Evolutionary conservation across 1,139 yeast species (phyloP).

Genomic region (Suhomyces taliae): DNA sequence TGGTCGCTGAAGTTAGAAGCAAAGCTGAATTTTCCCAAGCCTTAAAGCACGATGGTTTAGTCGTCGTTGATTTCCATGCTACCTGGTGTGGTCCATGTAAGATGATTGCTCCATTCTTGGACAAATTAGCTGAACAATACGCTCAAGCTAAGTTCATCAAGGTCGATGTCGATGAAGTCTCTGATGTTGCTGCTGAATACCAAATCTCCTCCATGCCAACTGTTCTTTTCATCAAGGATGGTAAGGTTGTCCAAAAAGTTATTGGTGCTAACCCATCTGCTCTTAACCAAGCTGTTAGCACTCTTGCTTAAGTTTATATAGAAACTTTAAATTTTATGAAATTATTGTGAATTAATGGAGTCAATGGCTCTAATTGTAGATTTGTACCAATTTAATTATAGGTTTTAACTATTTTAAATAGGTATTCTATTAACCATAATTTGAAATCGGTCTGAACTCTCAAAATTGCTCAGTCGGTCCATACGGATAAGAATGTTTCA

Average conservation of each 20-base stretch:
- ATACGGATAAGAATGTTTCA: too few species aligned
- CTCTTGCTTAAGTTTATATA: constrained; percentile 41
- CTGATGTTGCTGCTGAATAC: constrained; percentile 71
- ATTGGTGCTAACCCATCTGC: constrained; percentile 88
- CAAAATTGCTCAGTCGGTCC: too few species aligned
- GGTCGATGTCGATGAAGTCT: constrained; percentile 80
- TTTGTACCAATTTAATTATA: too few species aligned
- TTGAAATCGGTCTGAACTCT: too few species aligned
- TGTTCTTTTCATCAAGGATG: constrained; percentile 72
- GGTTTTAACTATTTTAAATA: too few species aligned
- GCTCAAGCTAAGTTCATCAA: constrained; percentile 68
- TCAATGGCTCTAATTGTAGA: too few species aligned
- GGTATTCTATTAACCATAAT: too few species aligned
- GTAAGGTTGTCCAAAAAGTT: constrained; percentile 68
- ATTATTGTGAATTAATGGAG: neutral
- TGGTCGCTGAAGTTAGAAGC: constrained; percentile 43
- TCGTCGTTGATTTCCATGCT: constrained; percentile 85
- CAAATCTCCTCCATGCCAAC: constrained; percentile 91
- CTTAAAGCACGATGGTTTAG: constrained; percentile 54
- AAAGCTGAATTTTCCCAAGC: constrained; percentile 64
- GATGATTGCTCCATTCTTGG: constrained; percentile 77
- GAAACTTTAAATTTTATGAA: neutral
- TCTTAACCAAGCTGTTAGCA: constrained; percentile 66
- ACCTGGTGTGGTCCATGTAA: constrained; percentile 96
- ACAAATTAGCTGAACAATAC: constrained; percentile 53